Evolutionary conservation across 2,329 filamentous ascomycete species (phyloP).

Genomic region (Sclerotinia borealis): DNA sequence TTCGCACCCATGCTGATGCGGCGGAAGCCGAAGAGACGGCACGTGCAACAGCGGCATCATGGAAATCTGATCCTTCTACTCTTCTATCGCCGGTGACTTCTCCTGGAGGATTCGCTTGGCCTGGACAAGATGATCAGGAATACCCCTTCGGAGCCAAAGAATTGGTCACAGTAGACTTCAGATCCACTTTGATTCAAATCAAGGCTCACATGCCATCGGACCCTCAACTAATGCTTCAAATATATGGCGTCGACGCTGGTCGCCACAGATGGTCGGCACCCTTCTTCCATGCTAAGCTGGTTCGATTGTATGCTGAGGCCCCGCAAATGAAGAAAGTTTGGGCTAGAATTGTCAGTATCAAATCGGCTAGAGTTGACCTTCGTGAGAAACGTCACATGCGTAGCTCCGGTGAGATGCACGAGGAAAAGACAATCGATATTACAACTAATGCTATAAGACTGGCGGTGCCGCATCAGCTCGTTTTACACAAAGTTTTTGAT

Average conservation of each 20-base stretch:
- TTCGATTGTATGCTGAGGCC: conserved; percentile 81
- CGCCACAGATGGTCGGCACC: conserved; percentile 83
- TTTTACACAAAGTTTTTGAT: conserved; percentile 86
- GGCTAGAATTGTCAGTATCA: conserved; percentile 81
- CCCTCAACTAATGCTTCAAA: conserved; percentile 84
- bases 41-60: conserved; percentile 21
- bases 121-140: conserved; percentile 11
- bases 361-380: conserved; percentile 72
- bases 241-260: conserved; percentile 76
- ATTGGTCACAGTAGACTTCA: conserved; percentile 75
- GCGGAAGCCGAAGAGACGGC: conserved; percentile 36
- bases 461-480: conserved; percentile 84
- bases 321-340: conserved; percentile 78
- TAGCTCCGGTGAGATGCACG: conserved; percentile 48
- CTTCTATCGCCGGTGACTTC: conserved; percentile 28
- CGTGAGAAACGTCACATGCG: conserved; percentile 69
- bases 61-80: conserved; percentile 14
- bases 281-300: conserved; percentile 68
- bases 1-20: conserved; percentile 44
- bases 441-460: conserved; percentile 79
- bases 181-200: conserved; percentile 73
- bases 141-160: conserved; percentile 42
- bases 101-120: conserved; percentile 20
- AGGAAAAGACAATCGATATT: conserved; percentile 80
- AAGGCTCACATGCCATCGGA: conserved; percentile 86